These are phyloP conservation scores for Gaeumannomyces tritici DNA, from an alignment of 2,329 filamentous ascomycete genomes.

Conservation along the genomic window DNA sequence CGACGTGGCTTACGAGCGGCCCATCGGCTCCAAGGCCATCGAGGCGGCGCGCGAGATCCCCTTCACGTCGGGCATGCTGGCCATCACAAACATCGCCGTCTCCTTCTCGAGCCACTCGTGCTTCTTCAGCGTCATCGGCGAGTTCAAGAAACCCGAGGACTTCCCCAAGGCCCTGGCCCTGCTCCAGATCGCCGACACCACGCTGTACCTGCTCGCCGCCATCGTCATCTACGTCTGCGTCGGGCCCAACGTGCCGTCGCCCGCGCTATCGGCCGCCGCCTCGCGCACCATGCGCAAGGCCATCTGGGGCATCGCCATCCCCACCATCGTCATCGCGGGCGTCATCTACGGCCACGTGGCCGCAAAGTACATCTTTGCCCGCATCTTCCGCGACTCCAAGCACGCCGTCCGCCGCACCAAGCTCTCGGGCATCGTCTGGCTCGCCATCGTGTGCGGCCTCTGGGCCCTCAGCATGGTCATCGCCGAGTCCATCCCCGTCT, in stretches of 20 bases:
- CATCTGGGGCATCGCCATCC: constrained; percentile 58
- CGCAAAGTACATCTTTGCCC: constrained; percentile 55
- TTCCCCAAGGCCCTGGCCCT: constrained; percentile 33
- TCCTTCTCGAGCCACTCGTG: constrained; percentile 59
- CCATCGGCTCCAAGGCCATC: constrained; percentile 23
- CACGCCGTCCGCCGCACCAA: constrained; percentile 40
- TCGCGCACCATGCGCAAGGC: constrained; percentile 45
- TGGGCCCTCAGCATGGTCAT: constrained; percentile 60
- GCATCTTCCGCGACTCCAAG: constrained; percentile 50
- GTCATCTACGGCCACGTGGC: constrained; percentile 62
- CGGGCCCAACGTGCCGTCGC: constrained; percentile 50
- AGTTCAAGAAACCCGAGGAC: constrained; percentile 47
- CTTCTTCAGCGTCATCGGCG: constrained; percentile 57
- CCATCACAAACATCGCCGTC: constrained; percentile 56
- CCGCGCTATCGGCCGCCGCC: constrained; percentile 55
- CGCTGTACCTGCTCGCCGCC: constrained; percentile 40
- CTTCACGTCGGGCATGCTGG: constrained; percentile 44
- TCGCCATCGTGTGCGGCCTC: constrained; percentile 39
- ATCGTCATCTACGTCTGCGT: constrained; percentile 52
- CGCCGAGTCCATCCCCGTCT: constrained; percentile 60
- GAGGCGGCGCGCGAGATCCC: constrained; percentile 25
- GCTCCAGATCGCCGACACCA: constrained; percentile 38
- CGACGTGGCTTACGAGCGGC: constrained; percentile 40
- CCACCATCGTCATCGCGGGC: constrained; percentile 62
- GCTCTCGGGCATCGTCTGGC: constrained; percentile 46